Evolutionary conservation across 2,329 filamentous ascomycete genomes (phyloP).

Genomic region (Aquanectria penicillioides): DNA sequence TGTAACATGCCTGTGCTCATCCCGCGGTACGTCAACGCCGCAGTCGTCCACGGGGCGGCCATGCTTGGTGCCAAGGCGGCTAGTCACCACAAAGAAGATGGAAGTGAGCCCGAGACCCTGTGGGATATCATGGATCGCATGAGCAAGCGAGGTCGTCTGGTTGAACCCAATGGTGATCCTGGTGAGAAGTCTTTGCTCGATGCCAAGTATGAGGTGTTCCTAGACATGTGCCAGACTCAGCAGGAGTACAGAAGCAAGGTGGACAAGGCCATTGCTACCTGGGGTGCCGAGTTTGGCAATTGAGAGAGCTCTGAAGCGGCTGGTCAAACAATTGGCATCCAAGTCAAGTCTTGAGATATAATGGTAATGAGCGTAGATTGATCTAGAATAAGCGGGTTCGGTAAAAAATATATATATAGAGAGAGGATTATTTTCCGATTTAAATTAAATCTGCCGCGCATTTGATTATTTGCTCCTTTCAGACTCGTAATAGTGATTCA

Average conservation of each 20-base stretch:
- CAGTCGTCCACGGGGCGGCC: conserved; percentile 96
- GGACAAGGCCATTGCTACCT: conserved; percentile 66
- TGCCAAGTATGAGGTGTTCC: conserved; percentile 94
- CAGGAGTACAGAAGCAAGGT: conserved; percentile 82
- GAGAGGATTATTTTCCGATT: too few relatives aligned
- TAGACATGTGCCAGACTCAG: conserved; percentile 90
- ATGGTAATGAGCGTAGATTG: conserved; percentile 25
- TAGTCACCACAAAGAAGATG: conserved; percentile 73
- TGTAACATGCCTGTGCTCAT: conserved; percentile 95
- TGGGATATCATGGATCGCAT: conserved; percentile 99
- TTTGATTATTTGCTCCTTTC: too few relatives aligned
- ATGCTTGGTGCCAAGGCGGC: conserved; percentile 99
- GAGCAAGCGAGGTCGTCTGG: conserved; percentile 90
- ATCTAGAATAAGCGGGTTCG: not conserved
- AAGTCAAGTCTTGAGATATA: conserved; percentile 17
- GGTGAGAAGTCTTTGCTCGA: conserved; percentile 82
- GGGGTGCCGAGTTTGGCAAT: conserved; percentile 43
- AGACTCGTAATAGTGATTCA: too few relatives aligned
- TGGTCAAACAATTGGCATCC: too few relatives aligned
- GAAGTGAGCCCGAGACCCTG: conserved; percentile 82
- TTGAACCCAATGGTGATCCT: conserved; percentile 77
- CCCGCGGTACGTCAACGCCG: conserved; percentile 91
- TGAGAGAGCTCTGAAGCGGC: too few relatives aligned
- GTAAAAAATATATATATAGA: not conserved
- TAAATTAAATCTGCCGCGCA: too few relatives aligned